Evolutionary conservation across 306 rosid genomes (phyloP).

Genomic region (Cyclanthera cordifolia): DNA sequence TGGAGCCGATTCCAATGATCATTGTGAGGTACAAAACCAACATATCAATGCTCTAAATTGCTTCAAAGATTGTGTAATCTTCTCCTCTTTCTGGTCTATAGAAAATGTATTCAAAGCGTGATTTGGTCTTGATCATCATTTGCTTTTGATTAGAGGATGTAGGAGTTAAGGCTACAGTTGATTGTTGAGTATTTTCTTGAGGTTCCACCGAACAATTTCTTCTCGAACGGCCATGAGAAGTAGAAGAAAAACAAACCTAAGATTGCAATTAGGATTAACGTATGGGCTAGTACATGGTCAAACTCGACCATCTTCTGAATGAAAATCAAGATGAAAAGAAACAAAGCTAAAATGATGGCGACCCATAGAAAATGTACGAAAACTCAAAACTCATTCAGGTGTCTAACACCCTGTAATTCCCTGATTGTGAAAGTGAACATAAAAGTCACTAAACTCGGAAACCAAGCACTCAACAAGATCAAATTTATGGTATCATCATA

Average conservation of each 20-base stretch:
- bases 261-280: conserved; percentile 6
- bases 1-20: conserved; percentile 18
- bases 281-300: conserved; percentile 14
- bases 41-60: conserved; percentile 12
- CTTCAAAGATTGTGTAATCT: conserved; percentile 23
- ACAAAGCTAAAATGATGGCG: conserved; percentile 4
- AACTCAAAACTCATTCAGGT: conserved; percentile 17
- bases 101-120: background rate
- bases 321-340: conserved; percentile 21
- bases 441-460: conserved; percentile 23
- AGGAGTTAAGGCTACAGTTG: too few relatives aligned
- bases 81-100: conserved; percentile 33
- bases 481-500: conserved; percentile 12
- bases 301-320: background rate
- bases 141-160: too few relatives aligned
- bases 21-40: background rate
- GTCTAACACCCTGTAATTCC: conserved; percentile 13
- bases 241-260: conserved; percentile 15
- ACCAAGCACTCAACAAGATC: conserved; percentile 27
- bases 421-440: conserved; percentile 19
- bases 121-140: too few relatives aligned
- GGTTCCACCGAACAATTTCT: conserved; percentile 17
- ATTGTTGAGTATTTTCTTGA: background rate
- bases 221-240: conserved; percentile 20
- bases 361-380: background rate